phyloP scores from a whole-genome alignment of 2,329 filamentous ascomycete species.

The Ophiostoma triangulosporum region DNA sequence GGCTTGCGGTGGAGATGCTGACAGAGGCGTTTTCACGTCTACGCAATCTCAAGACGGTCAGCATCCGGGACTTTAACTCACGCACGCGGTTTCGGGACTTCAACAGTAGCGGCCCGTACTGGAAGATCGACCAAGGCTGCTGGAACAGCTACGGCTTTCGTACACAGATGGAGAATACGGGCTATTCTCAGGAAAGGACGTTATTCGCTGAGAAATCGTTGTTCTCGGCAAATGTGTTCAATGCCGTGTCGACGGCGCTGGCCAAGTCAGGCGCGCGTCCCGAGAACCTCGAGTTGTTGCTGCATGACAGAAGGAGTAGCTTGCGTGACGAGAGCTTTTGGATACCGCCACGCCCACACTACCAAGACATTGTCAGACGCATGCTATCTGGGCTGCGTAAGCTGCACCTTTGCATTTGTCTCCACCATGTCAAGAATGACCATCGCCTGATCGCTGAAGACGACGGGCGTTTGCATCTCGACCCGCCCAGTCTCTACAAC shows the following conservation, averaged over 20 bases:
- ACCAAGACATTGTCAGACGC: not conserved
- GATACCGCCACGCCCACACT: not conserved
- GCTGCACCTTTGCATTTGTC: conserved; percentile 31
- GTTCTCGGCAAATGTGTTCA: not conserved
- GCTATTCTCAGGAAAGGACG: no score
- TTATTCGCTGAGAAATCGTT: conserved; percentile 18
- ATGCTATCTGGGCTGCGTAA: conserved; percentile 17
- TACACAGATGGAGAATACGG: not conserved
- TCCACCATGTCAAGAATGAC: no score
- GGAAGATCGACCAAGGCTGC: no score
- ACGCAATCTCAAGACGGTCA: conserved; percentile 38
- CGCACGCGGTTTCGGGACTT: conserved; percentile 35
- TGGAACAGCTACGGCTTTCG: conserved; percentile 42
- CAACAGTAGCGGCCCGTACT: conserved; percentile 11
- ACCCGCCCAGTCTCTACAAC: not conserved
- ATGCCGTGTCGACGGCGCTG: not conserved
- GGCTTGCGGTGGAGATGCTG: conserved; percentile 39
- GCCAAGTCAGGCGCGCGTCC: not conserved
- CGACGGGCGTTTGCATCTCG: no score
- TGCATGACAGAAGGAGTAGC: not conserved
- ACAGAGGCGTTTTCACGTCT: conserved; percentile 42
- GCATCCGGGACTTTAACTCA: conserved; percentile 46
- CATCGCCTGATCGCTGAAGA: no score
- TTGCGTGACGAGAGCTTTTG: not conserved
- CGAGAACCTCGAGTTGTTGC: not conserved